These are phyloP conservation scores for Acer saccharum DNA, from an alignment of 345 rosid species.

Conservation along the genomic window DNA sequence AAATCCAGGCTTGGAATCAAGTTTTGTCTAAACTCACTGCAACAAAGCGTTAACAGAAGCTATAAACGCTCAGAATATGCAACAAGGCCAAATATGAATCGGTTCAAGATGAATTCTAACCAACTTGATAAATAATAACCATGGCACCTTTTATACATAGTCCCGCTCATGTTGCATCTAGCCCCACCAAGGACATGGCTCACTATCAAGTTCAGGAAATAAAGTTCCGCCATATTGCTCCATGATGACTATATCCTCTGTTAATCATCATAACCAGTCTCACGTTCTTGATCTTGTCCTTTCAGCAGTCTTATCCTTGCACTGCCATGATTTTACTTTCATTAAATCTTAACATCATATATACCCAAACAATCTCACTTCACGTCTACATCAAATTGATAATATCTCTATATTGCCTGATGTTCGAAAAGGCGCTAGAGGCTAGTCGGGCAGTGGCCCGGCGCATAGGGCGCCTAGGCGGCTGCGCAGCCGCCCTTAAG, in stretches of 20 bases:
- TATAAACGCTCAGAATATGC: background rate
- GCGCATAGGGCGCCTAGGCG: no score
- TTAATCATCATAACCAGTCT: background rate
- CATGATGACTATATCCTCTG: background rate
- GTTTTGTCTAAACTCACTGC: background rate
- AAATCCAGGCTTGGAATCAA: background rate
- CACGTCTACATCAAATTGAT: background rate
- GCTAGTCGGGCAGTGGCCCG: no score
- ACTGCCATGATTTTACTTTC: background rate
- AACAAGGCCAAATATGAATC: background rate
- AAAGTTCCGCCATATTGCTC: background rate
- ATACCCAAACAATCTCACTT: background rate
- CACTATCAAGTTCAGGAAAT: background rate
- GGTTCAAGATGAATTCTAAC: conserved; percentile 5
- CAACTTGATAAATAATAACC: background rate
- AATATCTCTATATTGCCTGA: background rate
- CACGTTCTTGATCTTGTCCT: background rate
- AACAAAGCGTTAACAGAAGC: background rate
- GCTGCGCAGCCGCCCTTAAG: no score
- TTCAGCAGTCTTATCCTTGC: background rate
- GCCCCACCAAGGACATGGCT: background rate
- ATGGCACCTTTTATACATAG: background rate
- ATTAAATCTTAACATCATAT: background rate
- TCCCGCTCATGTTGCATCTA: background rate
- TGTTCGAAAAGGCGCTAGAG: no score